phyloP scores from a whole-genome alignment of 495 filamentous ascomycete species.

The Daldinia loculata region DNA sequence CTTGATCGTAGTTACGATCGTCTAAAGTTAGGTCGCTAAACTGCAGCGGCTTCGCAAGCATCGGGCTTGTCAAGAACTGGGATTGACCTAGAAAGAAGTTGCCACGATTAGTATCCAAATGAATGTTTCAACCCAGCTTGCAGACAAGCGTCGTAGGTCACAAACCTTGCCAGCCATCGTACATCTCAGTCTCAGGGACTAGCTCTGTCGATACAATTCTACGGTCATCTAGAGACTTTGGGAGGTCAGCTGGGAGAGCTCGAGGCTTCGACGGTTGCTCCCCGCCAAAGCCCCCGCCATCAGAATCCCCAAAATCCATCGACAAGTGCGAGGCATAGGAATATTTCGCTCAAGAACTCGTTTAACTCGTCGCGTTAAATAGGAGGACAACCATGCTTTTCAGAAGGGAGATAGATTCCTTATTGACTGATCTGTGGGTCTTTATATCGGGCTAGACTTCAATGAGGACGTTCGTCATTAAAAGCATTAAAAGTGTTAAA shows the following conservation, averaged over 20 bases:
- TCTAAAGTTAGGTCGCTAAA: conserved; percentile 85
- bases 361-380: conserved; percentile 28
- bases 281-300: conserved; percentile 58
- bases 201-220: conserved; percentile 63
- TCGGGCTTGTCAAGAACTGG: conserved; percentile 87
- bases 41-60: conserved; percentile 79
- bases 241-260: conserved; percentile 83
- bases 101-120: conserved; percentile 36
- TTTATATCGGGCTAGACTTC: conserved; percentile 33
- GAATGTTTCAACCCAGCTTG: background rate
- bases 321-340: conserved; percentile 47
- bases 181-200: conserved; percentile 90
- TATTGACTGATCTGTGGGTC: conserved; percentile 32
- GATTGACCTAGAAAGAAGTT: conserved; percentile 75
- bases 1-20: conserved; percentile 73
- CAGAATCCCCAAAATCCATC: conserved; percentile 67
- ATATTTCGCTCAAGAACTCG: conserved; percentile 35
- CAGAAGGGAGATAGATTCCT: conserved; percentile 10
- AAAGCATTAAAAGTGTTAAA: conserved; percentile 9
- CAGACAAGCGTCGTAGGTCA: conserved; percentile 19
- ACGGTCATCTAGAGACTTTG: conserved; percentile 89
- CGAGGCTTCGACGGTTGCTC: conserved; percentile 50
- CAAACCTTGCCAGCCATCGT: conserved; percentile 98
- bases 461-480: conserved; percentile 35
- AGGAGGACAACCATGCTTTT: conserved; percentile 36